Base-by-base conservation (phyloP, 257 asterid genomes). In the Primulina huaijiensis region DNA sequence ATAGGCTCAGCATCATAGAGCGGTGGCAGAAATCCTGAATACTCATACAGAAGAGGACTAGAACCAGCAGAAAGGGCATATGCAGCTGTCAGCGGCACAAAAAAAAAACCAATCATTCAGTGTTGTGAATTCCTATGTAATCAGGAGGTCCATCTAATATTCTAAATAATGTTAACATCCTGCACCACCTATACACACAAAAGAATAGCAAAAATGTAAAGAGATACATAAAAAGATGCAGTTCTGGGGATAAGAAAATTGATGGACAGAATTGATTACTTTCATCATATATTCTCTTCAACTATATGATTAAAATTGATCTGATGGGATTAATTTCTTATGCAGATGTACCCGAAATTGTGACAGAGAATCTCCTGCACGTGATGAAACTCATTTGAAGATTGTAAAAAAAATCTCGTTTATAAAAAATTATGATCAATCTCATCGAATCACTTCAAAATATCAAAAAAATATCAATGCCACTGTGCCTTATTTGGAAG, bases 51-150 rank as follows among this genome's bases (percentile, higher is more conserved):
- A 59, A 83, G 75, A 77, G 96, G 90, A 79, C 84, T 77, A 82
- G 81, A 85, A 82, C 97, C 99, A 77, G 76, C 78, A 87, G 86
- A 86, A 33, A 93, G 88, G 61, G 91, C 94, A 85, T 80, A 89
- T 50, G 85, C 81, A 71, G 99, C 89, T 70, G 84, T 77, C 65
- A 89, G 70, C 78, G 79, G 43, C 65, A 78, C 80, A 74, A 87
- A 87, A 78, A 74, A 87, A 87, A 78, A 83, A 75, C 64, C 70
- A 89, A 80, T 87, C 93, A 79, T 87, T 85, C 82, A 90, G 76
- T 30, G 75, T 67, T 46, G 81, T 81, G 69, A 73, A 68, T 76
- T 87, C 92, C 99, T 93, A 76, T 70, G 72, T 52, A 67, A 73
- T 67, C 38, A 68, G n/a, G 53, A 68, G 63, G 56, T 62, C 53